Base-by-base conservation (phyloP, 2,329 filamentous ascomycete genomes). In the Hymenoscyphus occultus region DNA sequence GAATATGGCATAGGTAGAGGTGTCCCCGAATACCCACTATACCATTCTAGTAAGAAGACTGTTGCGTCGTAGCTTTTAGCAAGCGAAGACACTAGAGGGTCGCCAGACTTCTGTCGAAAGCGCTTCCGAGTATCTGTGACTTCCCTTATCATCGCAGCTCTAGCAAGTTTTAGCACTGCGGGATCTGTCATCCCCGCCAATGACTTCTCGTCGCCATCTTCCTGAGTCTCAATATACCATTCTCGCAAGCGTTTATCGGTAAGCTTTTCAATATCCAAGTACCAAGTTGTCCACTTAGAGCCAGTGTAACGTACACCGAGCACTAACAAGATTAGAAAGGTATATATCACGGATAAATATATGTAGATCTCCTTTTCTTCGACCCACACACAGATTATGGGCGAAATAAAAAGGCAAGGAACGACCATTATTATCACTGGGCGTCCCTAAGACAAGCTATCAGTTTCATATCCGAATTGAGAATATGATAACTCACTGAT, bases 281-380 rank as follows among this genome's bases (percentile, higher is more conserved):
- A 79, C 86, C 86, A 88, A 2, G 80, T 83, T 3, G 83, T 82
- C 86, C 86, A 89, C 68, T 83, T 80, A 28, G 82, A 81, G 45
- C 81, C 81, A 5, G 86, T 79, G 1, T 77, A 77, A n/a, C 84
- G 79, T 65, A 86, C 81, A 10, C 82, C 82, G 22, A 84, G 70
- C 1, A 86, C 69, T 1, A 88, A 77, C 5, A 81, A 70, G 9
- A 77, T 71, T 4, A 87, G 77, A 69, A 87, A 86, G 2, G 79
- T 66, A 64, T 82, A 86, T 1, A 86, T 75, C 1, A 86, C 76
- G 1, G 80, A 77, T 1, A 86, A 78, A 69, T 88, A 88, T 39
- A 88, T 80, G 32, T 80, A 76, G 0, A 84, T 77, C 69, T 88
- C 85, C 67, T 85, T 76, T 1, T 79, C 79, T 7, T 78, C 75